Conservation (phyloP, 2,329 filamentous ascomycete species). For the Paraphaeosphaeria sporulosa region DNA sequence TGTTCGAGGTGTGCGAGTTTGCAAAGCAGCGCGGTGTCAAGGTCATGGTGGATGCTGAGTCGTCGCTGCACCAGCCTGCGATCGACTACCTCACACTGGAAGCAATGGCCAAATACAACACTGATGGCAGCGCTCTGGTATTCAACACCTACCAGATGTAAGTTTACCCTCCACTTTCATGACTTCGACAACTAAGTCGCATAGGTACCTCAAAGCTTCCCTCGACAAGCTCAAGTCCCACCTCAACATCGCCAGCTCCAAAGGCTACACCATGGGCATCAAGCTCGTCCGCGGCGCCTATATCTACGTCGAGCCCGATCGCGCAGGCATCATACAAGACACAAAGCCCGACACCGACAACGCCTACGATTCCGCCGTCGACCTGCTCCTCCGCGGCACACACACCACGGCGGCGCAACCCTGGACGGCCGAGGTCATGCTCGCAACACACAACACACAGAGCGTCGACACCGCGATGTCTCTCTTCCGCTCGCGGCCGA, state of each 20-base stretch:
- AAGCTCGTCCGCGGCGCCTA: conserved; percentile 14
- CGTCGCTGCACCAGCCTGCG: conserved; percentile 8
- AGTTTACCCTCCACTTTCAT: not conserved
- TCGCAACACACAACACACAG: conserved; percentile 10
- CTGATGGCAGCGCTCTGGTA: conserved; percentile 1
- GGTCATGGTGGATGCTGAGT: conserved; percentile 11
- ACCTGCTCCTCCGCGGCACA: conserved; percentile 8
- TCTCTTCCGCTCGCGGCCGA: conserved; percentile 1
- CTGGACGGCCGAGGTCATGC: conserved; percentile 12
- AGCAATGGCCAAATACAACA: conserved; percentile 12
- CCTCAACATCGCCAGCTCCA: conserved; percentile 3
- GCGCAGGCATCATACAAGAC: conserved; percentile 7
- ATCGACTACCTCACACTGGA: conserved; percentile 11
- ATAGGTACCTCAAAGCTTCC: conserved; percentile 9
- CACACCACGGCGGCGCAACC: not conserved
- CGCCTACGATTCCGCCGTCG: conserved; percentile 9
- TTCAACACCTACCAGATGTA: conserved; percentile 13
- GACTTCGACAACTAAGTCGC: not conserved
- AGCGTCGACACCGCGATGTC: conserved; percentile 11
- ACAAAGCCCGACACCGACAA: conserved; percentile 8
- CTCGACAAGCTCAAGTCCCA: conserved; percentile 10
- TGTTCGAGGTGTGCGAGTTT: conserved; percentile 12
- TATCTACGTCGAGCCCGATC: conserved; percentile 11
- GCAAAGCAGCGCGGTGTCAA: conserved; percentile 11
- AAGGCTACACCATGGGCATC: conserved; percentile 10